Percentiles rank a stretch among this genome's conserved stretches.
Evolutionary conservation across 139 green algal species (phyloP).

Genomic region (Micromonas commoda): DNA sequence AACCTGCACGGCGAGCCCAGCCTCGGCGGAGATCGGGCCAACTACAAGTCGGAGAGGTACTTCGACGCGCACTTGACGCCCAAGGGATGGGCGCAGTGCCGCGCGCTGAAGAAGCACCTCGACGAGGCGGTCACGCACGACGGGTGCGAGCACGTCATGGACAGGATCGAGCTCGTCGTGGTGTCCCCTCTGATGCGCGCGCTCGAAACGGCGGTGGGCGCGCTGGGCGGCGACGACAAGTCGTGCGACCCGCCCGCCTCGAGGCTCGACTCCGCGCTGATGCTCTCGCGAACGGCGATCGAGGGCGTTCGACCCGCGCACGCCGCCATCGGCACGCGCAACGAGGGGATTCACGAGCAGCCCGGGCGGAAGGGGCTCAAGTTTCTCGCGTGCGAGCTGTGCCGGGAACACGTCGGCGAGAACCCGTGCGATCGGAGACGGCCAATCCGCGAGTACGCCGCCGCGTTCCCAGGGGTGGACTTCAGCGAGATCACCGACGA

Average conservation of each 20-base stretch:
- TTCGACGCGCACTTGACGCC: not conserved
- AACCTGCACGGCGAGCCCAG: conserved; percentile 5
- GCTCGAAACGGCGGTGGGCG: conserved; percentile 1
- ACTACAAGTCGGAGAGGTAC: conserved; percentile 2
- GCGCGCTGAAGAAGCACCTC: not conserved
- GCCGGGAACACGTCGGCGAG: not conserved
- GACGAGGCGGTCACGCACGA: not conserved
- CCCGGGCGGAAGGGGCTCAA: too few relatives aligned
- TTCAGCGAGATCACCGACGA: not conserved
- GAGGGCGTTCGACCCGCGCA: not conserved
- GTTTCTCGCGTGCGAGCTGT: conserved; percentile 8
- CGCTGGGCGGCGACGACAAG: not conserved
- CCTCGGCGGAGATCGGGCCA: not conserved
- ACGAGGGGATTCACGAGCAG: not conserved
- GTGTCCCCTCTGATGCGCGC: conserved; percentile 24
- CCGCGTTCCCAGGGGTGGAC: conserved; percentile 1
- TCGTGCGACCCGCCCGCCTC: too few relatives aligned
- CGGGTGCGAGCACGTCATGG: not conserved
- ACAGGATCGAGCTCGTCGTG: conserved; percentile 17
- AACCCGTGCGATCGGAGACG: conserved; percentile 15
- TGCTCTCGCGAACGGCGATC: not conserved
- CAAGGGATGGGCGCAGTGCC: conserved; percentile 8
- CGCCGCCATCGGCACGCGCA: not conserved
- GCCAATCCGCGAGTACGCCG: not conserved
- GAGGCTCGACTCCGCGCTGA: too few relatives aligned